Base-by-base conservation (phyloP, 176 grass and related monocot species). In the Aegilops tauschii region DNA sequence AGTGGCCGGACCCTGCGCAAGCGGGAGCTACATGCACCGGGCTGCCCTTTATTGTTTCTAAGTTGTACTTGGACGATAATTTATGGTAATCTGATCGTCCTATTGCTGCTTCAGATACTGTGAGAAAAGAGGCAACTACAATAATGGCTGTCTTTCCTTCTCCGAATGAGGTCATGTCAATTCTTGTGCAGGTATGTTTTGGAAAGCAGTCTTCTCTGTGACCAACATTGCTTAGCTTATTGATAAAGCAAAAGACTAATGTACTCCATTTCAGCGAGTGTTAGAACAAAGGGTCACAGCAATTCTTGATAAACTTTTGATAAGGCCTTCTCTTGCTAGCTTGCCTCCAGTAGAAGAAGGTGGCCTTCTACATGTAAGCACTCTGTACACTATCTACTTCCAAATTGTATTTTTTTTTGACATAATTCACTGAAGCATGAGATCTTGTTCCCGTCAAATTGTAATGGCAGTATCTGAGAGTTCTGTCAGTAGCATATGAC, bases 151-250 rank as follows among this genome's bases (percentile, higher is more conserved):
- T 99, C 52, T 99, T 99, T 82, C 97, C 97, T 81, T 99, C 97
- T 82, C 97, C 97, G 10, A 99, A 91, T 83, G 97, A 99, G 90
- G 97, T 99, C 77, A 99, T 99, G 97, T 89, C 97, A 58, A 96
- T 96, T 80, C 94, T 99, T 88, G 97, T 99, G 76, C 97, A 99
- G 94, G 97, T 94, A 80, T 90, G 85, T 54, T 35, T 68, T 45
- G 16, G 67, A 68, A 61, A 52, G 86, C 86, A 49, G 29, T 76
- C 30, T 18, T 76, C 78, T 27, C 14, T 92, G 16, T 86, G 62
- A 27, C 88, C 37, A 32, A 25, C 30, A 42, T 84, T 76, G 42
- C 71, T 81, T 56, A 73, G 84, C 14, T 82, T 80, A 86, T 83
- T 86, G 1, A 76, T 88, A 87, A 88, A 86, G 30, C 52, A 79